phyloP scores from a whole-genome alignment of 2,329 filamentous ascomycete species.

The Claviceps sp. region DNA sequence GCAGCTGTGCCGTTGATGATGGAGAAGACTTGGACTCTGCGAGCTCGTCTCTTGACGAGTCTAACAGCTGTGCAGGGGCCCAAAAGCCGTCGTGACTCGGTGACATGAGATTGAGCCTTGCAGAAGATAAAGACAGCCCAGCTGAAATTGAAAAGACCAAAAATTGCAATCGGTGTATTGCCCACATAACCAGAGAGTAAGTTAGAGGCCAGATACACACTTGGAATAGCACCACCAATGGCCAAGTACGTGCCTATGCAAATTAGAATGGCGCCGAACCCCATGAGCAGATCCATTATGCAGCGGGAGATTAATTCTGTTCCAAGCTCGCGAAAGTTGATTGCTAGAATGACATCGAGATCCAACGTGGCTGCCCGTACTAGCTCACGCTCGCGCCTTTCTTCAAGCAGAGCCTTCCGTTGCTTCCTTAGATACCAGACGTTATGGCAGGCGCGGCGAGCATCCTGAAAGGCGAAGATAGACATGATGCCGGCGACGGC shows the following conservation, averaged over 20 bases:
- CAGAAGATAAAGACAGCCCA: constrained; percentile 32
- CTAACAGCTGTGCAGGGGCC: constrained; percentile 13
- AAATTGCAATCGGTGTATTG: constrained; percentile 34
- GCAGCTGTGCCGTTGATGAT: constrained; percentile 30
- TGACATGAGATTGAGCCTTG: constrained; percentile 26
- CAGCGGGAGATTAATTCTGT: constrained; percentile 37
- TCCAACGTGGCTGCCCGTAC: constrained; percentile 8
- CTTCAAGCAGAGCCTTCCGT: constrained; percentile 17
- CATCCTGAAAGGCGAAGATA: constrained; percentile 32
- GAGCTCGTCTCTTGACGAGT: constrained; percentile 23
- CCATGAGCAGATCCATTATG: constrained; percentile 37
- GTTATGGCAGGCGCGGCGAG: constrained; percentile 29
- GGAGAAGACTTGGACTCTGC: constrained; percentile 30
- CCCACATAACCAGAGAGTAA: constrained; percentile 42
- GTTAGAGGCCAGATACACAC: constrained; percentile 33
- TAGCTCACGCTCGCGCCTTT: constrained; percentile 6
- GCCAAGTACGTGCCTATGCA: constrained; percentile 39
- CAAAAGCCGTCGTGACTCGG: constrained; percentile 13
- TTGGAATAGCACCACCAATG: constrained; percentile 31
- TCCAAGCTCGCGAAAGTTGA: constrained; percentile 34
- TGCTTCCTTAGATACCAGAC: constrained; percentile 30
- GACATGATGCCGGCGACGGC: constrained; percentile 30
- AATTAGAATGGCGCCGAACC: constrained; percentile 34
- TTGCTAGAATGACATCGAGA: constrained; percentile 25
- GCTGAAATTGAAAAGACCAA: constrained; percentile 31